Evolutionary conservation across 441 rosid species (phyloP).

Genomic region (Rhodomyrtus psidioides): DNA sequence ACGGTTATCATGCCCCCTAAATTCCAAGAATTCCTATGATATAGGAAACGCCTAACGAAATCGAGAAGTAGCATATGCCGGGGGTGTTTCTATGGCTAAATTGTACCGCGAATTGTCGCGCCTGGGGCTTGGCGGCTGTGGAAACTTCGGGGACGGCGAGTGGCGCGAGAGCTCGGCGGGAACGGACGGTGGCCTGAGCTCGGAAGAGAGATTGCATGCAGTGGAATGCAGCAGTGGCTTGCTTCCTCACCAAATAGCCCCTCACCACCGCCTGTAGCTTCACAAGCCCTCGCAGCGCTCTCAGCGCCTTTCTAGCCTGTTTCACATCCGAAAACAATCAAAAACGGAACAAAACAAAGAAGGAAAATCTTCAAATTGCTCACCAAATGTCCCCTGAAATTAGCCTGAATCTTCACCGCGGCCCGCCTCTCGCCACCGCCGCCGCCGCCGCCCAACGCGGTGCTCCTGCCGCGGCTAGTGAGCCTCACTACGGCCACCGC

Average conservation of each 20-base stretch:
- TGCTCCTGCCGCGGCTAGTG: not conserved
- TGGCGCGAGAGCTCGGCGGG: constrained; percentile 17
- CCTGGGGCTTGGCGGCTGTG: constrained; percentile 17
- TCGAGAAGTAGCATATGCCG: not conserved
- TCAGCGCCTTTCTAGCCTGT: constrained; percentile 61
- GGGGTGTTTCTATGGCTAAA: not conserved
- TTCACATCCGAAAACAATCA: not conserved
- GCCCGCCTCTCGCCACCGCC: not conserved
- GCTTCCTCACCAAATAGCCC: constrained; percentile 52
- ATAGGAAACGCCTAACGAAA: not conserved
- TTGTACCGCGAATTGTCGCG: constrained; percentile 37
- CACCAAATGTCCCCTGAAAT: not conserved
- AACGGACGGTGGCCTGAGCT: constrained; percentile 42
- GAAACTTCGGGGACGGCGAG: not conserved
- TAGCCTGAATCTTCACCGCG: not conserved
- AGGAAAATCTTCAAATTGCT: not conserved
- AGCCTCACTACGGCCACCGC: not conserved
- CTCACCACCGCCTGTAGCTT: constrained; percentile 58
- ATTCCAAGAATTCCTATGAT: no score
- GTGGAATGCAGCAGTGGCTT: constrained; percentile 47
- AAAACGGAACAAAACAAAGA: not conserved
- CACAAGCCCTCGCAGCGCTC: constrained; percentile 56
- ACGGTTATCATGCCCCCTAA: no score
- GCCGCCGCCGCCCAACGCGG: not conserved
- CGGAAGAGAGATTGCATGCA: constrained; percentile 55